Evolutionary conservation across 768 basidiomycete genomes (phyloP).

Genomic region (Grammothele lineata): DNA sequence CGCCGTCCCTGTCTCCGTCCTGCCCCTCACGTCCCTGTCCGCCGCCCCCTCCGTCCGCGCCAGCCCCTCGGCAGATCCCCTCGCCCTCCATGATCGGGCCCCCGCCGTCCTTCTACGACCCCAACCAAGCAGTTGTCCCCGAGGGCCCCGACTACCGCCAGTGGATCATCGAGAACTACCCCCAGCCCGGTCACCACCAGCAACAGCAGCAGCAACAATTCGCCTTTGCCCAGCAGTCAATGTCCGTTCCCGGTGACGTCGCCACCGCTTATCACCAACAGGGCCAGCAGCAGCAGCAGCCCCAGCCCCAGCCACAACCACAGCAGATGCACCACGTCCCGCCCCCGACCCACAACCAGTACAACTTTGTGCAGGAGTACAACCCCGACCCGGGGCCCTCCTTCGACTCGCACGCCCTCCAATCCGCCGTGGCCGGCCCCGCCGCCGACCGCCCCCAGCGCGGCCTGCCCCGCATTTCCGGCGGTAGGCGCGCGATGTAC

Average conservation of each 20-base stretch:
- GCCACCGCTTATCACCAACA: no score
- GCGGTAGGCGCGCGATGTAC: slow-evolving; percentile 3
- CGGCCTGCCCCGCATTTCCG: slow-evolving; percentile 8
- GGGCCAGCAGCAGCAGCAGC: no score
- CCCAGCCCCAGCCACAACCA: slow-evolving; percentile 8
- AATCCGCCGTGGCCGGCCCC: not conserved
- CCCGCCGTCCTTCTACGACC: slow-evolving; percentile 21
- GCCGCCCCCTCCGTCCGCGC: no score
- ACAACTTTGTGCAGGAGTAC: slow-evolving; percentile 16
- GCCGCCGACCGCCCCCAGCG: slow-evolving; percentile 13
- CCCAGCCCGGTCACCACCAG: slow-evolving; percentile 2
- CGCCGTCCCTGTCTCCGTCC: not conserved
- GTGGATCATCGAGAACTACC: slow-evolving; percentile 16
- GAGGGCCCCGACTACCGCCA: slow-evolving; percentile 18
- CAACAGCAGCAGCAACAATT: not conserved
- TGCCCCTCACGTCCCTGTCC: not conserved
- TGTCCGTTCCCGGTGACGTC: slow-evolving; percentile 8
- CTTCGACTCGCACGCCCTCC: slow-evolving; percentile 8
- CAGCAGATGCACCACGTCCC: slow-evolving; percentile 11
- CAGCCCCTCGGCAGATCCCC: not conserved
- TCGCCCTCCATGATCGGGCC: slow-evolving; percentile 18
- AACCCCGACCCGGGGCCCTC: not conserved
- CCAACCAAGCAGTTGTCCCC: slow-evolving; percentile 11
- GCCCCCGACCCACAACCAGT: slow-evolving; percentile 12
- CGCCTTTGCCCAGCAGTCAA: slow-evolving; percentile 1